Percentiles rank a stretch among this genome's conserved stretches.
Conservation (phyloP, 75 land plant genomes). For the Pinus albicaulis region DNA sequence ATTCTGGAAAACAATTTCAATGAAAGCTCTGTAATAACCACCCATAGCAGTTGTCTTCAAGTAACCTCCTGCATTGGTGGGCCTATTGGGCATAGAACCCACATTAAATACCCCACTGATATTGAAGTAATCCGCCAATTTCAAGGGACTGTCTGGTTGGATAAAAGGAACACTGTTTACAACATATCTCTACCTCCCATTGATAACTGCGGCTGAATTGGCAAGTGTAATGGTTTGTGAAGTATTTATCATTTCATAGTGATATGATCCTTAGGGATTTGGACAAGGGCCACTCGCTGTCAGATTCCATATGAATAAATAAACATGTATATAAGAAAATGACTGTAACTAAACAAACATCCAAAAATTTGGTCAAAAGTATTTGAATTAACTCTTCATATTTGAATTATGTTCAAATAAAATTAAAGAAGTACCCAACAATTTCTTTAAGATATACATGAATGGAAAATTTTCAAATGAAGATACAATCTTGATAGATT, state of each 20-base stretch:
- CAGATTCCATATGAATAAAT: constrained; percentile 60
- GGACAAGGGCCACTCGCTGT: constrained; percentile 93
- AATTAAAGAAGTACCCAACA: too few relatives aligned
- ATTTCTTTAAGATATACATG: too few relatives aligned
- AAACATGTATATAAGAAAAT: neutral
- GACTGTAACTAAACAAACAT: too few relatives aligned
- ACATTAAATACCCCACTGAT: constrained; percentile 61
- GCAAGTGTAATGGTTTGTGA: constrained; percentile 62
- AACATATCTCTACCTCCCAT: constrained; percentile 80
- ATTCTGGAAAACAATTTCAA: constrained; percentile 87
- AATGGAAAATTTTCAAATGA: too few relatives aligned
- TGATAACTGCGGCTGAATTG: constrained; percentile 53
- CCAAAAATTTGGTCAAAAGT: too few relatives aligned
- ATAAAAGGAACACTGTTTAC: constrained; percentile 75
- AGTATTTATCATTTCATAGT: constrained; percentile 71
- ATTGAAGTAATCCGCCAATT: constrained; percentile 82
- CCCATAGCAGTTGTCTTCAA: constrained; percentile 62
- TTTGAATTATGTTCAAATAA: too few relatives aligned
- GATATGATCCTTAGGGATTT: constrained; percentile 93
- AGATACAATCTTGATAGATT: too few relatives aligned
- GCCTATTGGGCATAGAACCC: constrained; percentile 65
- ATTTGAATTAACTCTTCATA: too few relatives aligned
- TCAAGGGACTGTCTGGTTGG: constrained; percentile 73
- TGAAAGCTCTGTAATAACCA: constrained; percentile 53
- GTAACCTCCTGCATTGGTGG: constrained; percentile 40